Evolutionary conservation across 179 eudicot species (phyloP).

Genomic region (Monotropa hypopitys): DNA sequence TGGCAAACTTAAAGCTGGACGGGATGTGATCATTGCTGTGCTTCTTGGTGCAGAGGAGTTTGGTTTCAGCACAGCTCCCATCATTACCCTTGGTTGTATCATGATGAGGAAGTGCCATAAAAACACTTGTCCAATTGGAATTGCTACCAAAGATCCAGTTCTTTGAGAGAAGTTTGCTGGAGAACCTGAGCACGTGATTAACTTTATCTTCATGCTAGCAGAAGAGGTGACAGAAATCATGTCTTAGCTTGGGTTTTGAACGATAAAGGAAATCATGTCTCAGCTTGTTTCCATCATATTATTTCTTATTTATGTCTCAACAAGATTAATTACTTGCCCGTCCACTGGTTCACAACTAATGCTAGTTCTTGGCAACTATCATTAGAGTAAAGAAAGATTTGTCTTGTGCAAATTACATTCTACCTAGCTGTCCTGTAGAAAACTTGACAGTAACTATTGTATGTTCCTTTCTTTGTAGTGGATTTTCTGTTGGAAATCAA

Average conservation of each 20-base stretch:
- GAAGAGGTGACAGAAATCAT: conserved; percentile 96
- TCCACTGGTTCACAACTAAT: too few species aligned
- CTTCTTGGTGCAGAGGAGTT: conserved; percentile 99
- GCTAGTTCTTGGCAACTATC: too few species aligned
- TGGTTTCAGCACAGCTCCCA: conserved; percentile 99
- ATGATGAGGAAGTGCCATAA: conserved; percentile 99
- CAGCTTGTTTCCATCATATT: too few species aligned
- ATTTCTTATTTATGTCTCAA: too few species aligned
- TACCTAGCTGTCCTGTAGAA: too few species aligned
- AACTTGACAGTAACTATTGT: too few species aligned
- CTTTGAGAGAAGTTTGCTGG: conserved; percentile 95
- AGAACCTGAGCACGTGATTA: conserved; percentile 95
- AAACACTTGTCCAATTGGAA: conserved; percentile 97
- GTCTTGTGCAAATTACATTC: too few species aligned
- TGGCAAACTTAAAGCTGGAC: conserved; percentile 92
- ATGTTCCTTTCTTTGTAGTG: too few species aligned
- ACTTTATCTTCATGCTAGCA: conserved; percentile 95
- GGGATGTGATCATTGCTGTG: conserved; percentile 96
- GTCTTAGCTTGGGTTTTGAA: conserved; percentile 83
- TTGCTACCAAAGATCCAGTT: conserved; percentile 98
- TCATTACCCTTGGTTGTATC: conserved; percentile 91
- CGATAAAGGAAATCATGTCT: conserved; percentile 69
- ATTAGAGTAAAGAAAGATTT: too few species aligned
- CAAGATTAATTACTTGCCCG: too few species aligned
- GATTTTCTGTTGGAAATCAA: too few species aligned